Percentiles rank a stretch among this genome's conserved stretches.
These are phyloP conservation scores for Emergomyces orientalis DNA, from an alignment of 2,329 filamentous ascomycete species.

Conservation along the genomic window DNA sequence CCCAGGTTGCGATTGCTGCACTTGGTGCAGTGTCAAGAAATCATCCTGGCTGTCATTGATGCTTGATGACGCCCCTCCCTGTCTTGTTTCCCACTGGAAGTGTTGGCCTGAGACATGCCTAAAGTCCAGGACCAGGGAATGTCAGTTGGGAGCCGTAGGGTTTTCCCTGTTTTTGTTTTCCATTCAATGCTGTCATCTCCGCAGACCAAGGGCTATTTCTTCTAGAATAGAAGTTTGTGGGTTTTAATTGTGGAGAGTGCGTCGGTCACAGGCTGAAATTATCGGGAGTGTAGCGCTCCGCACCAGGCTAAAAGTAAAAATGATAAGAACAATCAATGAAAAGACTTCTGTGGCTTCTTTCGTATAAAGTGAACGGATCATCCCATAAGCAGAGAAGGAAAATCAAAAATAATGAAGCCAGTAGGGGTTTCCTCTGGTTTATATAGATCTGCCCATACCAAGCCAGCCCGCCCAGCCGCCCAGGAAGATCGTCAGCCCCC, in stretches of 20 bases:
- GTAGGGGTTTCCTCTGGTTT: background rate
- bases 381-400: no score
- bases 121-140: background rate
- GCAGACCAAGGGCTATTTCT: background rate
- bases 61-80: background rate
- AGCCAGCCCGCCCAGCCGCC: background rate
- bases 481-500: background rate
- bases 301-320: background rate
- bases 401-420: background rate
- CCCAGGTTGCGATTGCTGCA: background rate
- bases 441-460: background rate
- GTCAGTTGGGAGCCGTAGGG: background rate
- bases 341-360: background rate
- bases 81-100: background rate
- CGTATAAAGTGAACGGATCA: no score
- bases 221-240: background rate
- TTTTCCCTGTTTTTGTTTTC: background rate
- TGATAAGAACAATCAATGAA: no score
- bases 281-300: background rate
- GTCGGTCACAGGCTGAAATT: background rate
- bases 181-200: background rate
- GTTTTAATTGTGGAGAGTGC: background rate
- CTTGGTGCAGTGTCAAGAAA: background rate
- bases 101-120: background rate
- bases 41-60: background rate